phyloP scores from a whole-genome alignment of 139 green algal genomes.

The Diplosphaera chodatii region DNA sequence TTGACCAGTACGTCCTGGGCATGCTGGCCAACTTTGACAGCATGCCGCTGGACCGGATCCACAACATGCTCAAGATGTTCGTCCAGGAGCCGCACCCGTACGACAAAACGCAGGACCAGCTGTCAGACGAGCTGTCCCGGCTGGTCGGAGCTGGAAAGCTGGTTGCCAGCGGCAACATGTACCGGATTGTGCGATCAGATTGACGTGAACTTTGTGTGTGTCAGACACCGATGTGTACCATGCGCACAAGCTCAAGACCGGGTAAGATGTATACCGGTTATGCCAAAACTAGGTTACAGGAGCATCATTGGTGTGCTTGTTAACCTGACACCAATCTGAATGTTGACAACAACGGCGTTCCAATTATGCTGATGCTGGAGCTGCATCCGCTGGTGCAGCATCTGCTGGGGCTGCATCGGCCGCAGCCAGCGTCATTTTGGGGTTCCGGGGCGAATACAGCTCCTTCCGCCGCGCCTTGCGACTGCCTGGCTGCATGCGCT shows the following conservation, averaged over 20 bases:
- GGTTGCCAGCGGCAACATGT: constrained; percentile 30
- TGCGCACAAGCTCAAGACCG: too few relatives aligned
- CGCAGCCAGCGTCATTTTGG: neutral
- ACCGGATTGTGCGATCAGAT: constrained; percentile 16
- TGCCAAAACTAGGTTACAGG: too few relatives aligned
- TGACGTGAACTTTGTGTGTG: too few relatives aligned
- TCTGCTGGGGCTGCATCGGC: neutral
- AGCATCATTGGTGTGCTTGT: too few relatives aligned
- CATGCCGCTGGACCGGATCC: constrained; percentile 79
- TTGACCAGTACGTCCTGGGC: constrained; percentile 79
- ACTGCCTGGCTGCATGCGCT: constrained; percentile 35
- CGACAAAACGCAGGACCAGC: constrained; percentile 66
- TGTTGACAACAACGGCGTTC: too few relatives aligned
- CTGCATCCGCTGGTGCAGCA: too few relatives aligned
- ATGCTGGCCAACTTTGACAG: constrained; percentile 86
- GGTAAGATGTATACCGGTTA: too few relatives aligned
- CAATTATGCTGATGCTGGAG: too few relatives aligned
- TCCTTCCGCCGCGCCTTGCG: constrained; percentile 19
- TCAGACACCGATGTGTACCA: too few relatives aligned
- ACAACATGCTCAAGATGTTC: constrained; percentile 97
- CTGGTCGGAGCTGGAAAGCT: constrained; percentile 68
- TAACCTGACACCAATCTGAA: too few relatives aligned
- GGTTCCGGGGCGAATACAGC: constrained; percentile 4
- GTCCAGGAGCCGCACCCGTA: constrained; percentile 71
- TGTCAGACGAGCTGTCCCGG: constrained; percentile 56